Evolutionary conservation across 1,284 basidiomycete species (phyloP).

Genomic region (Limonomyces culmigenus): DNA sequence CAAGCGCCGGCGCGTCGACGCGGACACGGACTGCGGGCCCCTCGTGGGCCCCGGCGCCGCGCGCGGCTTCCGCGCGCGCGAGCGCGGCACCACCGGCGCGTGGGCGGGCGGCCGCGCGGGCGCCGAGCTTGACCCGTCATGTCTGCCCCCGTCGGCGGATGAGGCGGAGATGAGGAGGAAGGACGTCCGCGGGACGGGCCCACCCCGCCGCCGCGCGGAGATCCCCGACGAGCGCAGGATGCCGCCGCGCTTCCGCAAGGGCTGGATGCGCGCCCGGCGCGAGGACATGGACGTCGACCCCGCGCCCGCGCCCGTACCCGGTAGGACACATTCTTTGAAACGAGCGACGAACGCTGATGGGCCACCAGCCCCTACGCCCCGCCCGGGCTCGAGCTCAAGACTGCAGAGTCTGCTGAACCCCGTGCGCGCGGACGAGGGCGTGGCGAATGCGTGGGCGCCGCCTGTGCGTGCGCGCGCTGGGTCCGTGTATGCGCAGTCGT

Average conservation of each 20-base stretch:
- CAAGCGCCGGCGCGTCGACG: conserved; percentile 11
- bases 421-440: too few species aligned
- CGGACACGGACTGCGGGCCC: conserved; percentile 6
- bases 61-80: background rate
- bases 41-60: background rate
- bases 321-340: background rate
- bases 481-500: too few species aligned
- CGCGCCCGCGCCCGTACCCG: too few species aligned
- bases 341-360: background rate
- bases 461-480: background rate
- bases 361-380: background rate
- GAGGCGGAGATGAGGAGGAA: conserved; percentile 33
- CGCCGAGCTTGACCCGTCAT: conserved; percentile 36
- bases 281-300: background rate
- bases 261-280: conserved; percentile 20
- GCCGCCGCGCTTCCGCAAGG: conserved; percentile 50
- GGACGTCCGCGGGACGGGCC: background rate
- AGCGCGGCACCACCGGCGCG: conserved; percentile 4
- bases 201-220: background rate
- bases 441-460: background rate
- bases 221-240: conserved; percentile 22
- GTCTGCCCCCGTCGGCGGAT: conserved; percentile 34
- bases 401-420: too few species aligned
- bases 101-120: conserved; percentile 37
- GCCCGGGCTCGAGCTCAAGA: too few species aligned